A percentile compares a stretch with the other conserved stretches of the same genome.
Conservation (phyloP, 371 early-diverging fungal species). For the Smittium culicis region DNA sequence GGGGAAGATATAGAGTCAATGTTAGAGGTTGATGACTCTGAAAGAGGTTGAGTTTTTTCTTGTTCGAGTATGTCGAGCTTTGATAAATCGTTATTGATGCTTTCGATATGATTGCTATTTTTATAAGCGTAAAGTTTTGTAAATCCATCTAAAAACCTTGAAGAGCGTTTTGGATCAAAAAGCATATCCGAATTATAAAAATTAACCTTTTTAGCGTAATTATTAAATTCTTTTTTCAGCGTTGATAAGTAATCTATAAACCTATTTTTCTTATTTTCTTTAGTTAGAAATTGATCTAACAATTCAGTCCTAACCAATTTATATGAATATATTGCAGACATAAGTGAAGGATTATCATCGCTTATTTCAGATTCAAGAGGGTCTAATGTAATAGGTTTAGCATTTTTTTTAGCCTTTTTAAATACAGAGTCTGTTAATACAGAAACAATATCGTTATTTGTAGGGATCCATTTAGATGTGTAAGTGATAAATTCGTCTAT, state of each 20-base stretch:
- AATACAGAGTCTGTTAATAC: neutral
- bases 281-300: neutral
- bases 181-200: neutral
- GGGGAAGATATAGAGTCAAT: no score
- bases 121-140: neutral
- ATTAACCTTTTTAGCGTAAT: neutral
- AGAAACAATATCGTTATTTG: neutral
- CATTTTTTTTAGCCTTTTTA: neutral
- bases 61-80: neutral
- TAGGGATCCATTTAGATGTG: neutral
- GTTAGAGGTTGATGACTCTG: neutral
- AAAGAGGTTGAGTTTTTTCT: neutral
- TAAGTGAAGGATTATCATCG: neutral
- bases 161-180: neutral
- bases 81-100: neutral
- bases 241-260: neutral
- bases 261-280: neutral
- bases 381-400: neutral
- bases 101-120: neutral
- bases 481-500: neutral
- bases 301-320: neutral
- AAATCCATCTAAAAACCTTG: neutral
- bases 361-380: neutral
- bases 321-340: neutral
- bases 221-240: neutral